Conservation (phyloP, 176 grass and related monocot species). For the Lolium perenne region DNA sequence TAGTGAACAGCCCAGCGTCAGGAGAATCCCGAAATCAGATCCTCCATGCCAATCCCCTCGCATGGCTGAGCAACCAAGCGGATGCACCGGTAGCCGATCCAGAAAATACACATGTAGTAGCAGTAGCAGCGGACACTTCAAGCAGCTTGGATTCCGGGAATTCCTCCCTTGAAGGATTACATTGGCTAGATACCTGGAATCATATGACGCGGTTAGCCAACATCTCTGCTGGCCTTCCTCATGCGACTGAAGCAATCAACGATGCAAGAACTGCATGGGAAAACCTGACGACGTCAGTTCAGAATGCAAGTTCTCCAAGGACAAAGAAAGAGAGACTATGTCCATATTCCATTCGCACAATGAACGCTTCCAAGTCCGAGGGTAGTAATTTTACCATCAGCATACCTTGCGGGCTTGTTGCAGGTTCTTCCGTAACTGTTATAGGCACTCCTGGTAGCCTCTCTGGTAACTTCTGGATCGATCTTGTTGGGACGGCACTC, state of each 20-base stretch:
- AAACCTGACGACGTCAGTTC: conserved; percentile 53
- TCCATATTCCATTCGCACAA: conserved; percentile 69
- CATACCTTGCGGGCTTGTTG: conserved; percentile 83
- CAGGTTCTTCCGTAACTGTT: conserved; percentile 77
- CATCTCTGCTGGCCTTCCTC: conserved; percentile 61
- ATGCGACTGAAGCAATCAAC: conserved; percentile 63
- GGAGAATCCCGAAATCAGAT: conserved; percentile 46
- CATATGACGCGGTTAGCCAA: conserved; percentile 61
- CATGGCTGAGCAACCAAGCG: conserved; percentile 41
- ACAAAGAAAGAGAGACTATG: conserved; percentile 53
- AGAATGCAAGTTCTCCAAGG: conserved; percentile 41
- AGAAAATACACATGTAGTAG: conserved; percentile 17
- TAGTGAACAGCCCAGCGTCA: conserved; percentile 49
- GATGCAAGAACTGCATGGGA: conserved; percentile 79
- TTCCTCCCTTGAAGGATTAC: conserved; percentile 40
- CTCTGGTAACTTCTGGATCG: conserved; percentile 70
- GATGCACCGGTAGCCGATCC: conserved; percentile 35
- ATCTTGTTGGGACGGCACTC: conserved; percentile 63
- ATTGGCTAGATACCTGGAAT: conserved; percentile 73
- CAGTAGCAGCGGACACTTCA: neutral
- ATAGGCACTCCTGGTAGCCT: conserved; percentile 79
- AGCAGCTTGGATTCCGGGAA: conserved; percentile 38
- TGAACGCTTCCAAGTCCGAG: conserved; percentile 61
- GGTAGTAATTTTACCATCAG: conserved; percentile 42
- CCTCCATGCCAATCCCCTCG: conserved; percentile 50